Evolutionary conservation across 1,139 yeast species (phyloP).

Genomic region (Blastobotrys arbuscula): DNA sequence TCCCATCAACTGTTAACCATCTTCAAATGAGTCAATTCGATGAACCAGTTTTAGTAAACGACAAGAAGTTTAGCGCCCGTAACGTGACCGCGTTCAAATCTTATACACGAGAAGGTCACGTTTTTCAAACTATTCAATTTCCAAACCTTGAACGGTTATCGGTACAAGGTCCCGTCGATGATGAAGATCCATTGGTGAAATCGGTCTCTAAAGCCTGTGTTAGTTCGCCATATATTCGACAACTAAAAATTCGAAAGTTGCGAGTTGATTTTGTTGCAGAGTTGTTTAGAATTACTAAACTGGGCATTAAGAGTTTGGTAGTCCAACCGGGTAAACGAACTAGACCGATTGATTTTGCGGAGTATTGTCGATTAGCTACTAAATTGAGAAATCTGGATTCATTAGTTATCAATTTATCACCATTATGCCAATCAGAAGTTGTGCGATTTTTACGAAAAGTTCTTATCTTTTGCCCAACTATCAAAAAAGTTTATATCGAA

Average conservation of each 20-base stretch:
- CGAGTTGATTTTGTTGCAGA: conserved; percentile 14
- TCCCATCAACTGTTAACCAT: conserved; percentile 13
- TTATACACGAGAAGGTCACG: conserved; percentile 14
- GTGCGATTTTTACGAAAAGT: conserved; percentile 11
- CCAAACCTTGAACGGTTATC: conserved; percentile 16
- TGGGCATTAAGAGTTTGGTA: conserved; percentile 8
- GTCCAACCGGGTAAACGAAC: conserved; percentile 13
- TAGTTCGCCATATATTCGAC: conserved; percentile 11
- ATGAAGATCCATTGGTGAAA: conserved; percentile 11
- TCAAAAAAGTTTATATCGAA: conserved; percentile 11
- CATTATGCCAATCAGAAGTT: conserved; percentile 7
- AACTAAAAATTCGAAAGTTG: conserved; percentile 14
- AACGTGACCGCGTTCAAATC: conserved; percentile 16
- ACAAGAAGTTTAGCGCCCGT: conserved; percentile 1
- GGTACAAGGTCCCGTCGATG: conserved; percentile 16
- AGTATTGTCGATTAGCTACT: conserved; percentile 12
- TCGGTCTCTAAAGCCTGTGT: conserved; percentile 11
- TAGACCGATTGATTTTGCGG: conserved; percentile 7
- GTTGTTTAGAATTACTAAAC: conserved; percentile 1
- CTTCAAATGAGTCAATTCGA: conserved; percentile 14
- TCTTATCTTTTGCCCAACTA: conserved; percentile 7
- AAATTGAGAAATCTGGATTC: conserved; percentile 3
- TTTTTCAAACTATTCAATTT: conserved; percentile 11
- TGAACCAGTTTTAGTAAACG: background rate
- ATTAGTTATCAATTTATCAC: conserved; percentile 6